phyloP scores from a whole-genome alignment of 2,329 filamentous ascomycete species.

The Fusarium sterilihyphosum region DNA sequence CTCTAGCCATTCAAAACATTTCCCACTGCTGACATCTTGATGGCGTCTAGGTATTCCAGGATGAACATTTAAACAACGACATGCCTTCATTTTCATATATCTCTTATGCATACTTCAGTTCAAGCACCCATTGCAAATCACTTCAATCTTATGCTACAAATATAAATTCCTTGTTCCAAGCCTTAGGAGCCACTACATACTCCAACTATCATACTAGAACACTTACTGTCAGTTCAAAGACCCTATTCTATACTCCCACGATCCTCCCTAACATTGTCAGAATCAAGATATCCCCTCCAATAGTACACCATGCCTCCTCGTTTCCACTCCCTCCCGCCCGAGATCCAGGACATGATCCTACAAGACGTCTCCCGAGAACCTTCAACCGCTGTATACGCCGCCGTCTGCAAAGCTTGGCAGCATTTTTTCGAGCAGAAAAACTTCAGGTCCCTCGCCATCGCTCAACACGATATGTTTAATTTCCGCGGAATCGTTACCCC shows the following conservation, averaged over 20 bases:
- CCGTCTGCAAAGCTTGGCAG: constrained; percentile 11
- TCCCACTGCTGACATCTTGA: neutral
- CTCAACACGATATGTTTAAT: too few relatives aligned
- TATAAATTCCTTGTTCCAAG: neutral
- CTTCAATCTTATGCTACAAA: neutral
- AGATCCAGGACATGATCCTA: neutral
- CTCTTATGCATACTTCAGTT: neutral
- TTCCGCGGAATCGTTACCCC: too few relatives aligned
- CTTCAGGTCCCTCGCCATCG: neutral
- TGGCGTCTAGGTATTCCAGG: neutral
- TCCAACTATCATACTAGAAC: too few relatives aligned
- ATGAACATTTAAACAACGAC: neutral
- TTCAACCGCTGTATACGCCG: neutral
- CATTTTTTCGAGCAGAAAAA: constrained; percentile 2
- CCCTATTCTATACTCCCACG: neutral
- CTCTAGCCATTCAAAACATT: neutral
- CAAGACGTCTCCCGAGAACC: neutral
- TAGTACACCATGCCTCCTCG: neutral
- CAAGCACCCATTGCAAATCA: neutral
- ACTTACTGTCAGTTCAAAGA: neutral
- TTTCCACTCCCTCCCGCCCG: constrained; percentile 1
- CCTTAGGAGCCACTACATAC: neutral
- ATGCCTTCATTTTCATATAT: neutral
- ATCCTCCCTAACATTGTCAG: neutral
- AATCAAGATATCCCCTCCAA: neutral